A percentile compares a stretch with the other conserved stretches of the same genome.
phyloP scores from a whole-genome alignment of 208 protist genomes.

The Acanthamoeba comandoni region DNA sequence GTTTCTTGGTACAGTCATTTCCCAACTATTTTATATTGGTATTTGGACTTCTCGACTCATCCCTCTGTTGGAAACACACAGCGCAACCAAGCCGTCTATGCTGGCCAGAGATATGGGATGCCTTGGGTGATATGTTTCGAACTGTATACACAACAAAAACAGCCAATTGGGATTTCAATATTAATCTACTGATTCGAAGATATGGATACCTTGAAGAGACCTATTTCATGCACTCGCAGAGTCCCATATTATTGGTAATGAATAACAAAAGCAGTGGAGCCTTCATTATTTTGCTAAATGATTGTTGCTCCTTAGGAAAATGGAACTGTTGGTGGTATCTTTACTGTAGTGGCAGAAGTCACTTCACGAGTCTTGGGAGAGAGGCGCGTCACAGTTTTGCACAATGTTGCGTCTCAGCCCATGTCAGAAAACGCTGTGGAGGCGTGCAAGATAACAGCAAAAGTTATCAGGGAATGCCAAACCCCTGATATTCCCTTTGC shows the following conservation, averaged over 20 bases:
- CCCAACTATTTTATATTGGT: too few species aligned
- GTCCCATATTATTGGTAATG: not conserved
- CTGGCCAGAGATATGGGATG: constrained; percentile 18
- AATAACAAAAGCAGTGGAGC: not conserved
- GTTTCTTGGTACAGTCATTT: not conserved
- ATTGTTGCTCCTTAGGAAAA: not conserved
- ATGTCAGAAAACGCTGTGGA: too few species aligned
- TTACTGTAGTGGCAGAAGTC: not conserved
- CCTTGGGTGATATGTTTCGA: not conserved
- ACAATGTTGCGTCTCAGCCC: too few species aligned
- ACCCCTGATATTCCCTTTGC: too few species aligned
- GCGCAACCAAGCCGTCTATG: not conserved
- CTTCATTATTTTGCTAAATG: not conserved
- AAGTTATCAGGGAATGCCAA: not conserved
- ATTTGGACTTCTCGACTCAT: too few species aligned
- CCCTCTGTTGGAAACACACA: too few species aligned
- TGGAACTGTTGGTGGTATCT: constrained; percentile 12
- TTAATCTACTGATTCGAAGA: too few species aligned
- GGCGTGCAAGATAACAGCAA: not conserved
- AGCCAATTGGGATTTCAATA: too few species aligned
- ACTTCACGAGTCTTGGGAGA: constrained; percentile 26
- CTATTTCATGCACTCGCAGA: not conserved
- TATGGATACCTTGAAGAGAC: constrained; percentile 1
- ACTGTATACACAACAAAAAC: not conserved
- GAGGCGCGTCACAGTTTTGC: not conserved